These are phyloP conservation scores for Misopates orontium DNA, from an alignment of 257 asterid genomes.

Conservation along the genomic window DNA sequence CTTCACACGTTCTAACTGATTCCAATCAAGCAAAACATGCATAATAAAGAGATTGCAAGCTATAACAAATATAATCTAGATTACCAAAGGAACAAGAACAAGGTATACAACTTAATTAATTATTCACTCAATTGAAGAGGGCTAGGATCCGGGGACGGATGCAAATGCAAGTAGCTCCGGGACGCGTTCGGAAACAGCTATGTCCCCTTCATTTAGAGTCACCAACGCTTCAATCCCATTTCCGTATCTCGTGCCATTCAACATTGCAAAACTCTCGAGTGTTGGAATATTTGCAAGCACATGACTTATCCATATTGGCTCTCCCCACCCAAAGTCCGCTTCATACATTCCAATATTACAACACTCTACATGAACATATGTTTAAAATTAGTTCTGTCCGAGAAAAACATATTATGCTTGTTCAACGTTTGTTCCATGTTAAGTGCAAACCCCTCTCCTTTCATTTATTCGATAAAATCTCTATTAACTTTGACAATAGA, in stretches of 20 bases:
- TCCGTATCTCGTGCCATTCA: background rate
- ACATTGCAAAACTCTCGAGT: background rate
- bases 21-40: no score
- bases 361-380: background rate
- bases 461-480: background rate
- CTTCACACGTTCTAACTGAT: no score
- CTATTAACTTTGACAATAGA: background rate
- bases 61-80: no score
- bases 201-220: background rate
- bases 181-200: background rate
- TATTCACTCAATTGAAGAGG: background rate
- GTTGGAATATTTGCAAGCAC: background rate
- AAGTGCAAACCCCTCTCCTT: background rate
- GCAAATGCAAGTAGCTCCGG: background rate
- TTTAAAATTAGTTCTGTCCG: background rate
- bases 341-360: slow-evolving; percentile 1
- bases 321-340: slow-evolving; percentile 3
- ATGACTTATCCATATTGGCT: background rate
- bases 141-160: background rate
- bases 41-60: no score
- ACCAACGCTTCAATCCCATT: background rate
- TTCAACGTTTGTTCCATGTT: background rate
- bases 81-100: no score
- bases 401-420: background rate
- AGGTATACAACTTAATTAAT: background rate